Conservation (phyloP, 2,329 filamentous ascomycete genomes). For the Pseudogymnoascus verrucosus region DNA sequence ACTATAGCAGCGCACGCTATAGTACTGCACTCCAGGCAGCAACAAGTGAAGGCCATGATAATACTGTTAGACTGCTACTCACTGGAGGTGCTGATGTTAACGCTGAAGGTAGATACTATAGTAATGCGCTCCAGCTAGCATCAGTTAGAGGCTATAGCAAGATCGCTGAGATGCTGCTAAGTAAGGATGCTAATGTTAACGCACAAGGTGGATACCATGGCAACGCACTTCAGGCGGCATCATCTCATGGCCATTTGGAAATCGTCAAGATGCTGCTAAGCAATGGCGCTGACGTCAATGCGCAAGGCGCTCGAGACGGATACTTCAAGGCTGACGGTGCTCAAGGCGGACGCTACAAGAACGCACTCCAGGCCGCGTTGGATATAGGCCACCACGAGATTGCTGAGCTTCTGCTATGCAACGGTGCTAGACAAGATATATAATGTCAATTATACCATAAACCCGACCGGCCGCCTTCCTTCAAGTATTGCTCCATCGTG, state of each 20-base stretch:
- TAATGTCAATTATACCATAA: too few species aligned
- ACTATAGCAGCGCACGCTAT: not conserved
- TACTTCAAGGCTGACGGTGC: too few species aligned
- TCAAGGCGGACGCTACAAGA: not conserved
- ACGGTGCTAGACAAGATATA: too few species aligned
- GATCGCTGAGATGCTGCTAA: constrained; percentile 14
- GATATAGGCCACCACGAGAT: not conserved
- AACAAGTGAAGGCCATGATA: not conserved
- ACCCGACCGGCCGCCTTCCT: too few species aligned
- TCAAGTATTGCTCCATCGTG: too few species aligned
- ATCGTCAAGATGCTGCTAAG: not conserved
- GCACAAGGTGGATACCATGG: not conserved
- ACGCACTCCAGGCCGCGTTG: not conserved
- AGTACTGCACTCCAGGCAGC: constrained; percentile 7
- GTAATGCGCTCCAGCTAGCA: constrained; percentile 13
- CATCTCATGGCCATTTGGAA: not conserved
- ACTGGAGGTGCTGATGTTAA: constrained; percentile 11
- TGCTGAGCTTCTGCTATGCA: too few species aligned
- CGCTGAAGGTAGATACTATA: constrained; percentile 8
- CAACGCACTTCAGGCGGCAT: not conserved
- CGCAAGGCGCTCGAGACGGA: not conserved
- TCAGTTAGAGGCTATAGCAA: constrained; percentile 6
- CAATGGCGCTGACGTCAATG: not conserved
- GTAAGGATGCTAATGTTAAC: constrained; percentile 15
- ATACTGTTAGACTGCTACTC: constrained; percentile 1